Conservation (phyloP, 345 rosid genomes). For the Xanthoceras sorbifolium region DNA sequence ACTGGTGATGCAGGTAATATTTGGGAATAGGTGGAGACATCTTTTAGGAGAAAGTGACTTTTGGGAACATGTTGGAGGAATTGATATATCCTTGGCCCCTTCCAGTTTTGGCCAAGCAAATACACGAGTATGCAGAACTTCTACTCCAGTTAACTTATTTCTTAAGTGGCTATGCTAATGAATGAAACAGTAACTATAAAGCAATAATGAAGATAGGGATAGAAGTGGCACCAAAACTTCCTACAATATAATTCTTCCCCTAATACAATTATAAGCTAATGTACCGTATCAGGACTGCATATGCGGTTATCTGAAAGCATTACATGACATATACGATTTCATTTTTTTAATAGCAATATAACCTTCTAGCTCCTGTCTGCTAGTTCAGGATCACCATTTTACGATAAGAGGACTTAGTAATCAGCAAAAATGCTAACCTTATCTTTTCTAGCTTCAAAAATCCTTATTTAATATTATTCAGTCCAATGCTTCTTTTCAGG, state of each 20-base stretch:
- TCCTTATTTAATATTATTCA: conserved; percentile 6
- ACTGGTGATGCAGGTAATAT: conserved; percentile 65
- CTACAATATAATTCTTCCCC: background rate
- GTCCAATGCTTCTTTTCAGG: conserved; percentile 40
- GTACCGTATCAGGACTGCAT: background rate
- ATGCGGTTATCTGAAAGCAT: background rate
- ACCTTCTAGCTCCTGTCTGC: background rate
- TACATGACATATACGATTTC: background rate
- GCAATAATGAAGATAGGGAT: background rate
- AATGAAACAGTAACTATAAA: background rate
- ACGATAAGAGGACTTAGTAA: conserved; percentile 4
- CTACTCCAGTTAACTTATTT: background rate
- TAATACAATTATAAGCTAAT: background rate
- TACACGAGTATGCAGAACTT: conserved; percentile 51
- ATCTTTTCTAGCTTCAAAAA: background rate
- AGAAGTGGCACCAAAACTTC: background rate
- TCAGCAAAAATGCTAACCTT: conserved; percentile 8
- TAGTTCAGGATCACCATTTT: background rate
- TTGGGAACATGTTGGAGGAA: conserved; percentile 94
- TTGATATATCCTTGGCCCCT: conserved; percentile 87
- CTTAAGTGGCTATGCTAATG: conserved; percentile 1
- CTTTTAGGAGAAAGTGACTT: conserved; percentile 88
- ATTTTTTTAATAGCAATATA: background rate
- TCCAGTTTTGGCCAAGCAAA: conserved; percentile 98
- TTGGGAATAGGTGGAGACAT: conserved; percentile 97